Conservation (phyloP, 306 rosid species). For the Cucurbita argyrosperma region DNA sequence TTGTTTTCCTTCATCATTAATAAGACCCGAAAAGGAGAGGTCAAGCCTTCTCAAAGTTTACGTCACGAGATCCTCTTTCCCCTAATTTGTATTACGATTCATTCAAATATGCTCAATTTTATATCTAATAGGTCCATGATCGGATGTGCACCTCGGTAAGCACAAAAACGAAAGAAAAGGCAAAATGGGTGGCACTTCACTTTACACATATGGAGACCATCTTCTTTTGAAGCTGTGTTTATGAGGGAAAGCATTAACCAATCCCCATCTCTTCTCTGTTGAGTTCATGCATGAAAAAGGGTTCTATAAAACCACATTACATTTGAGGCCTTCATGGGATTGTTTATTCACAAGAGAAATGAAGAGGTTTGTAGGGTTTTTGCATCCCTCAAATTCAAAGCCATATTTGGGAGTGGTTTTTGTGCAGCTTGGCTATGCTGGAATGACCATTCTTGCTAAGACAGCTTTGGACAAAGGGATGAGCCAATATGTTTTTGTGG, state of each 20-base stretch:
- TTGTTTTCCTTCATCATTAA: too few species aligned
- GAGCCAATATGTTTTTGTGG: constrained; percentile 34
- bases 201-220: not conserved
- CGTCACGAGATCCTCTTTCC: too few species aligned
- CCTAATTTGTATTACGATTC: too few species aligned
- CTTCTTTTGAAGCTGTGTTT: not conserved
- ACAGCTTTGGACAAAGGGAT: constrained; percentile 31
- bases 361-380: constrained; percentile 1
- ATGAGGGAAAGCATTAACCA: not conserved
- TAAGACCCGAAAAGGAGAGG: too few species aligned
- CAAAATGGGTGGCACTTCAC: not conserved
- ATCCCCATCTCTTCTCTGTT: not conserved
- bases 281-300: not conserved
- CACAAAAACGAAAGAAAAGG: not conserved
- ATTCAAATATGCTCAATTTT: too few species aligned
- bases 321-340: not conserved
- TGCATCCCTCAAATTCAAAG: constrained; percentile 13
- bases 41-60: too few species aligned
- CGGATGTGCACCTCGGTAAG: not conserved
- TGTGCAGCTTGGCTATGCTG: constrained; percentile 36
- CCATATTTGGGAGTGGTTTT: constrained; percentile 26
- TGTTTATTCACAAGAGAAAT: not conserved
- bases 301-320: not conserved
- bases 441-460: constrained; percentile 25
- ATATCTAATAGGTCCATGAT: too few species aligned